Evolutionary conservation across 306 rosid genomes (phyloP), one percentile per base, ranked within the genome.

Genomic region (Dryas octopetala): DNA sequence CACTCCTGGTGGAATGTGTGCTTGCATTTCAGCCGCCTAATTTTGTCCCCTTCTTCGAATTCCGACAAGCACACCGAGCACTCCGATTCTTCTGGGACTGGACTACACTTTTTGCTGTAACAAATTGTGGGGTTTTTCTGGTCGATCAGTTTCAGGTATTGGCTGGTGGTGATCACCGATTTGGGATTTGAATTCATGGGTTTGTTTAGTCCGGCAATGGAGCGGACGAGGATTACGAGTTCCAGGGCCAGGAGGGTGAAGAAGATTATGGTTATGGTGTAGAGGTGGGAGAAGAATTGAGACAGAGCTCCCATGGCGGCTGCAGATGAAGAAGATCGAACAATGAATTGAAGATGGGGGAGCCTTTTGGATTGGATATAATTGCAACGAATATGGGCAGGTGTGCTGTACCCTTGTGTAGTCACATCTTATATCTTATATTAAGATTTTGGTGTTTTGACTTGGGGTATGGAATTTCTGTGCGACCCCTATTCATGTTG

Each of bases 1-100:
- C 99, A 92, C 59, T 88, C 96, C 82, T 67, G 86, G 72, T 92
- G 99, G 77, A 92, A 96, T 7, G 87, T 82, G 81, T 96, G 99
- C 52, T 86, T 75, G 62, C 99, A 96, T 32, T 84, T 85, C 74
- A 96, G 83, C 70, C 66, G 84, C 79, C 99, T 79, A 2, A 90
- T 77, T 40, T 79, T 86, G 1, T 92, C 97, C 1, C 97, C 99
- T 74, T 90, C 98, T 51, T 89, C 85, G 48, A 96, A 79, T 23
- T 92, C 97, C 0, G 89, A 84, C 23, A 96, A 83, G 83, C 99
- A 96, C 23, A 96, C 97, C 43, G 88, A 69, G 57, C 99, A 92
- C 26, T 92, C 97, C 57, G 82, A 28, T 2, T 43, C 57, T 74
- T 70, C 77, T 13, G 70, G 26, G 10, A 76, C 74, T 0, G 23